Percentiles rank a stretch among this genome's conserved stretches.
Conservation (phyloP, 179 eudicot genomes). For the Pouteria campechiana region DNA sequence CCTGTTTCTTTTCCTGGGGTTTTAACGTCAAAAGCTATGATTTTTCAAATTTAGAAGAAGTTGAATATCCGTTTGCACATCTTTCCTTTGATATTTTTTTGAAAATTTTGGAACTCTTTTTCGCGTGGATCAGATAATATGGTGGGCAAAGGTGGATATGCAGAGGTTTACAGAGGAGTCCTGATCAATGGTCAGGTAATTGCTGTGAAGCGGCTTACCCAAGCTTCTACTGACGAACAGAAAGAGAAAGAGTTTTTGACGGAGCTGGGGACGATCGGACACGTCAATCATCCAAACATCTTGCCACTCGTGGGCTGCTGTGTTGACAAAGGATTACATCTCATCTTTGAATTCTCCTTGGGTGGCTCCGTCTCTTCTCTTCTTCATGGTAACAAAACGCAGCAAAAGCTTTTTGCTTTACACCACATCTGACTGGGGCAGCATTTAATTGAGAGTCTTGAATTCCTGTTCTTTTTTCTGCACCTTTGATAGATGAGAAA, state of each 20-base stretch:
- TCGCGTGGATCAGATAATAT: constrained; percentile 46
- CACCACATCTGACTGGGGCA: no score
- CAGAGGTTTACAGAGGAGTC: constrained; percentile 77
- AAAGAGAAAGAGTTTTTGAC: constrained; percentile 84
- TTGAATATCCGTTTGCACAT: no score
- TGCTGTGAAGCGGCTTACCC: constrained; percentile 72
- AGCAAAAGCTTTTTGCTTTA: no score
- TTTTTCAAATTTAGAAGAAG: no score
- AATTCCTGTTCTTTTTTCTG: not conserved
- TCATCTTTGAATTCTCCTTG: constrained; percentile 73
- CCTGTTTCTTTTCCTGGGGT: no score
- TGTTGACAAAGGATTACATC: constrained; percentile 74
- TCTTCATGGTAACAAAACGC: constrained; percentile 93
- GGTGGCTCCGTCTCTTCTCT: constrained; percentile 84
- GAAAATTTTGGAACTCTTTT: no score
- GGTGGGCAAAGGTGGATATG: constrained; percentile 92
- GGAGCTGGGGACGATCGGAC: constrained; percentile 87
- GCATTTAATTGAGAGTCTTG: no score
- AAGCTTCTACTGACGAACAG: constrained; percentile 47
- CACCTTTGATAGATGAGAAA: constrained; percentile 38
- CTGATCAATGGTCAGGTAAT: constrained; percentile 50
- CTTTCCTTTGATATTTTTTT: constrained; percentile 1
- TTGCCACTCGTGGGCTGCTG: constrained; percentile 81
- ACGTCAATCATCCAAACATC: constrained; percentile 79
- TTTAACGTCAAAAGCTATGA: no score